Evolutionary conservation across 352 stramenopile genomes (phyloP).

Genomic region (Pythium biforme): DNA sequence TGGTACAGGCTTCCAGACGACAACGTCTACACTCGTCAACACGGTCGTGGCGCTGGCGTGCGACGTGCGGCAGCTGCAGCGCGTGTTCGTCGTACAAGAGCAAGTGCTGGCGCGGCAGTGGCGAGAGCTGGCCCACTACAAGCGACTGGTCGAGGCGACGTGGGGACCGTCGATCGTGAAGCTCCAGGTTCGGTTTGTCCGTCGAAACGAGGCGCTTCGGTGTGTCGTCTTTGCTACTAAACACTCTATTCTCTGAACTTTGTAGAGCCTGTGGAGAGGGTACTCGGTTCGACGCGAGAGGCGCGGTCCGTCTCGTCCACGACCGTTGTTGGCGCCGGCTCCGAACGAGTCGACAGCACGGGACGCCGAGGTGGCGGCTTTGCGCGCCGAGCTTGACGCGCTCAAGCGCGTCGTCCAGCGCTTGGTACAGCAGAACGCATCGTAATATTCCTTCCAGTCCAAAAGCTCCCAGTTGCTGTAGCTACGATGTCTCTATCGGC

Average conservation of each 20-base stretch:
- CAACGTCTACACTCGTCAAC: background rate
- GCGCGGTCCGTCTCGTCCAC: background rate
- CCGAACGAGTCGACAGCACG: background rate
- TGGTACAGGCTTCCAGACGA: too few species aligned
- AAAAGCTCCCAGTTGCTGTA: background rate
- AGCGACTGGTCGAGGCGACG: conserved; percentile 16
- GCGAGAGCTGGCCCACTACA: conserved; percentile 18
- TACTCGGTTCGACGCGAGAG: background rate
- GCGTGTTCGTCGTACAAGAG: conserved; percentile 46
- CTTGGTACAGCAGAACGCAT: background rate
- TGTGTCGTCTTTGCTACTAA: too few species aligned
- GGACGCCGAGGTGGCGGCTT: background rate
- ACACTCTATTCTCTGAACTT: background rate
- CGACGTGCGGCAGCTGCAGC: conserved; percentile 48
- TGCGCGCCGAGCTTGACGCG: conserved; percentile 9
- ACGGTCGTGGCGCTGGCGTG: conserved; percentile 14
- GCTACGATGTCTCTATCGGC: background rate
- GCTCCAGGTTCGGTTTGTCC: too few species aligned
- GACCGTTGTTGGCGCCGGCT: too few species aligned
- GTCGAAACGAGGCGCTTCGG: background rate
- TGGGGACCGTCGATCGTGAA: conserved; percentile 15
- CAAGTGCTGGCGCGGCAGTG: conserved; percentile 33
- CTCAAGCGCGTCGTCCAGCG: conserved; percentile 12
- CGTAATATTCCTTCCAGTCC: background rate
- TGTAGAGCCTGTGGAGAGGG: conserved; percentile 29